Evolutionary conservation across 768 basidiomycete species (phyloP).

Genomic region (Leccinum fibrillosum): DNA sequence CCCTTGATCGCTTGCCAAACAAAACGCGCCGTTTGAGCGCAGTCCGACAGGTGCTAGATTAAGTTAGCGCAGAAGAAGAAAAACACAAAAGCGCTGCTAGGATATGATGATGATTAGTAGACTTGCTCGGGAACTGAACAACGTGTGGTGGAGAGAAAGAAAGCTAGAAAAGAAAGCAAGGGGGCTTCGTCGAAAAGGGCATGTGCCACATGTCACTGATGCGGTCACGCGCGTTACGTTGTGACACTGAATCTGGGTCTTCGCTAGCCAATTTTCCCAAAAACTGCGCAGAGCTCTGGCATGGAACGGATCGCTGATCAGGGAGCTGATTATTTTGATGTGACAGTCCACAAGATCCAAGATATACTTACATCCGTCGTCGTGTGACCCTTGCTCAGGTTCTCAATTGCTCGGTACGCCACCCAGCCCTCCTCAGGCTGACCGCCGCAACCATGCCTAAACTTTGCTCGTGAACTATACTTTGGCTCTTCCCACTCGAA

Average conservation of each 20-base stretch:
- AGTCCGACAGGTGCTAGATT: conserved; percentile 4
- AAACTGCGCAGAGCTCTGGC: neutral
- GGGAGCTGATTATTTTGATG: conserved; percentile 4
- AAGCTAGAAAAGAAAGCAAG: neutral
- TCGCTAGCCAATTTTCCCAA: conserved; percentile 13
- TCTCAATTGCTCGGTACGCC: conserved; percentile 8
- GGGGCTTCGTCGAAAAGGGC: neutral
- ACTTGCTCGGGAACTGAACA: conserved; percentile 3
- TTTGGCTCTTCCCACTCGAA: conserved; percentile 6
- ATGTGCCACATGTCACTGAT: neutral
- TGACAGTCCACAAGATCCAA: conserved; percentile 15
- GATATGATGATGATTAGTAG: neutral
- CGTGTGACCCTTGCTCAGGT: neutral
- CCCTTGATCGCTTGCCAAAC: conserved; percentile 32
- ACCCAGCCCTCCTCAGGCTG: neutral
- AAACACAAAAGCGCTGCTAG: neutral
- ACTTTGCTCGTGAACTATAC: conserved; percentile 1
- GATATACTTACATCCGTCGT: neutral
- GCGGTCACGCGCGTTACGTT: conserved; percentile 14
- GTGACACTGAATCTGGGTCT: conserved; percentile 14
- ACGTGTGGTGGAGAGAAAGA: neutral
- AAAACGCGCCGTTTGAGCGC: conserved; percentile 28
- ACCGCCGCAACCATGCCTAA: neutral
- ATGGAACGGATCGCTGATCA: conserved; percentile 12
- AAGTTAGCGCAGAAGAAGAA: neutral